Conservation (phyloP, 306 rosid genomes). For the Gastrolobium bilobum region DNA sequence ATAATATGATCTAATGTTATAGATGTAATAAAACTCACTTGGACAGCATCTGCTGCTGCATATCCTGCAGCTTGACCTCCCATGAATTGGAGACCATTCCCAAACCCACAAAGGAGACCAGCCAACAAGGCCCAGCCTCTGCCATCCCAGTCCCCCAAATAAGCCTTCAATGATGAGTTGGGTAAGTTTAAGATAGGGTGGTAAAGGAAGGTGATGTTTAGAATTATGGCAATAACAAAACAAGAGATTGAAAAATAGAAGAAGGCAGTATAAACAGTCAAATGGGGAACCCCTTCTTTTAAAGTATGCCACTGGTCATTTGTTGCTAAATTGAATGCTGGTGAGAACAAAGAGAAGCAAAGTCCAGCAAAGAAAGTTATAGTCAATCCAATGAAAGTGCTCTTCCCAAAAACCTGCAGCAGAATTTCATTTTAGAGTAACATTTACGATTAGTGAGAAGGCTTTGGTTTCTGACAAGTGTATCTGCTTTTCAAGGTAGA, state of each 20-base stretch:
- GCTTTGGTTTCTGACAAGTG: conserved; percentile 22
- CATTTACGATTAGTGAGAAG: not conserved
- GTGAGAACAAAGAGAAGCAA: conserved; percentile 91
- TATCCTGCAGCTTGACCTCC: conserved; percentile 99
- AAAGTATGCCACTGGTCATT: conserved; percentile 93
- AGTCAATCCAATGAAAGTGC: conserved; percentile 70
- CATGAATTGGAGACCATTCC: conserved; percentile 96
- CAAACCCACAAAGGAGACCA: conserved; percentile 89
- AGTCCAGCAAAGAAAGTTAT: conserved; percentile 82
- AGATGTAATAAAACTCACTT: conserved; percentile 63
- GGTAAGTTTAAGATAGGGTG: conserved; percentile 77
- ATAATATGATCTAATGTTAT: no score
- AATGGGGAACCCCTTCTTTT: conserved; percentile 77
- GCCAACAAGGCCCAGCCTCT: conserved; percentile 96
- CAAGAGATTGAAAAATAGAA: conserved; percentile 89
- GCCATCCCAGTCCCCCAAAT: conserved; percentile 83
- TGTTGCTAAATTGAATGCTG: conserved; percentile 94
- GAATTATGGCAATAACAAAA: conserved; percentile 71
- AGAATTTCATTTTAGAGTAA: conserved; percentile 12
- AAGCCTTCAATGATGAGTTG: conserved; percentile 78
- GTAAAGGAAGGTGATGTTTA: conserved; percentile 83
- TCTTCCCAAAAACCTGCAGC: conserved; percentile 83
- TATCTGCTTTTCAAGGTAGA: not conserved
- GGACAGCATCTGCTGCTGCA: conserved; percentile 99
- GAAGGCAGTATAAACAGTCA: conserved; percentile 85